Percentiles rank a stretch among this genome's conserved stretches.
phyloP scores from a whole-genome alignment of 2,329 filamentous ascomycete genomes.

The Cladosporium velox region DNA sequence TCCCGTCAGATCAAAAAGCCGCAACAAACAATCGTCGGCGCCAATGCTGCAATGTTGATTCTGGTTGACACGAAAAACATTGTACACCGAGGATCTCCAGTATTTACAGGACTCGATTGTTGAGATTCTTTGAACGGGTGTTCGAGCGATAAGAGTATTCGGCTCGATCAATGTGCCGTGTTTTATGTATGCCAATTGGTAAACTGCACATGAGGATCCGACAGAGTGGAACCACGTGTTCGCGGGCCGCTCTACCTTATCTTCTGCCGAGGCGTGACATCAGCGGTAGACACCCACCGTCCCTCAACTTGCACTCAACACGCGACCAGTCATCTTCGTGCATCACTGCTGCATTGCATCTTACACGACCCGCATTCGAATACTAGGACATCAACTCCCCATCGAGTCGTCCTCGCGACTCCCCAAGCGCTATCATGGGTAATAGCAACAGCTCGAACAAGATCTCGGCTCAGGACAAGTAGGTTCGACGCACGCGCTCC shows the following conservation, averaged over 20 bases:
- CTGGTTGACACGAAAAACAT: no score
- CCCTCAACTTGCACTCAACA: background rate
- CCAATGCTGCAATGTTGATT: no score
- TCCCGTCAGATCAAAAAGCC: no score
- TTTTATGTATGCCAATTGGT: background rate
- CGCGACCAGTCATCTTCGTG: slow-evolving; percentile 7
- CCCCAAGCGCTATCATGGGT: slow-evolving; percentile 53
- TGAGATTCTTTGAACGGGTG: background rate
- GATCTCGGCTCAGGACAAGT: slow-evolving; percentile 85
- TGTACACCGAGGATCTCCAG: no score
- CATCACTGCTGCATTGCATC: background rate
- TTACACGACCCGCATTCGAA: background rate
- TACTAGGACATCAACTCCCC: background rate
- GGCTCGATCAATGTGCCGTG: no score
- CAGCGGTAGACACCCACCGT: background rate
- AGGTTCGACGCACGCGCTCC: slow-evolving; percentile 23
- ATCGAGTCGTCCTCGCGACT: background rate
- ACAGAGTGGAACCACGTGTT: background rate
- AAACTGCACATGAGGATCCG: background rate
- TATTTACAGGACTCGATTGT: no score
- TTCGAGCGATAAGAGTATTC: background rate
- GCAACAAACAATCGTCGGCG: no score
- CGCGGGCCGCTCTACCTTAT: slow-evolving; percentile 7
- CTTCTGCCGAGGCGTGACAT: slow-evolving; percentile 15
- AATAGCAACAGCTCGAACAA: slow-evolving; percentile 64